Evolutionary conservation across 2,329 filamentous ascomycete species (phyloP), one percentile per base, ranked within the genome.

Genomic region (Lanzia echinophila): DNA sequence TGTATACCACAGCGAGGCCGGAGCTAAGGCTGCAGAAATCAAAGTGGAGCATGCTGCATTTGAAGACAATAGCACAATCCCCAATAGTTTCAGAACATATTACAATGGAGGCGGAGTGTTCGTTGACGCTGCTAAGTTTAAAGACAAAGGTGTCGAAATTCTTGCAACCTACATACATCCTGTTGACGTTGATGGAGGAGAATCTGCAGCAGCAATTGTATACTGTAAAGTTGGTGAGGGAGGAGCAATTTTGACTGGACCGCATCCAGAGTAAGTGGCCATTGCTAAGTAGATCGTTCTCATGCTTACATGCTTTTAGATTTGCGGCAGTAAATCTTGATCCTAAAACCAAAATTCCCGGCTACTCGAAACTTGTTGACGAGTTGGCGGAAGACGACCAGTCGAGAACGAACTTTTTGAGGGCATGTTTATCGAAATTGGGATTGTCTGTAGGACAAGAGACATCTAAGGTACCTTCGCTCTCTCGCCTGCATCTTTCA

Each of bases 31-130:
- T 2, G 83, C 83, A 0, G 76, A 79, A 54, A 62, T 97, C 44
- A 78, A 75, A 50, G 82, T 94, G 12, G 74, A 79, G 12, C 82
- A 81, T 59, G 75, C 75, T 2, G 73, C 75, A 0, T 81, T 95
- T 56, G 69, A 72, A 0, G 65, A 64, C 8, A 28, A 4, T 6
- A 77, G 74, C 0, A 71, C 72, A 3, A 68, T 86, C 1, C 79
- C 84, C 0, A 77, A 82, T 1, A 73, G 75, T 1, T 88, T 95
- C 56, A 75, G 78, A 50, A 85, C 83, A 13, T 99, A 99, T 67
- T 96, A 92, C 69, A 99, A 99, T 63, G 94, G 94, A 1, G 94
- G 94, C 1, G 91, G 94, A 3, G 83, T 95, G 1, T 99, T 97
- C 72, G 88, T 96, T 1, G 86, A 94, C 70, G 86, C 87, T 1